Conservation (phyloP, 768 basidiomycete species). For the Kwoniella heveanensis region DNA sequence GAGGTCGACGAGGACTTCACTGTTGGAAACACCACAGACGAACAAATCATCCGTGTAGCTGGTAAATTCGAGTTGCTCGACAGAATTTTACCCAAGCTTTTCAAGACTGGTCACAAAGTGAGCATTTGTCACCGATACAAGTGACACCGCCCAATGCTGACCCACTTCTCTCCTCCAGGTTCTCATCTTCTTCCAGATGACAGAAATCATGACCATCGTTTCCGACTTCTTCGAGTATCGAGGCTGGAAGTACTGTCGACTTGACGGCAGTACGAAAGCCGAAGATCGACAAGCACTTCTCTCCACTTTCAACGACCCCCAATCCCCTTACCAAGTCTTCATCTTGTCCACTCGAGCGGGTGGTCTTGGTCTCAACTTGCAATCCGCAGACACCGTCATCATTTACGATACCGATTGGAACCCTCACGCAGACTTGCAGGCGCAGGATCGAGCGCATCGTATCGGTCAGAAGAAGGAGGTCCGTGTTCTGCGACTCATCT, state of each 20-base stretch:
- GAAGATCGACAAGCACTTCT: constrained; percentile 89
- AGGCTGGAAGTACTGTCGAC: constrained; percentile 81
- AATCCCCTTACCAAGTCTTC: constrained; percentile 86
- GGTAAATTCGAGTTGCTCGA: constrained; percentile 93
- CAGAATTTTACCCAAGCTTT: constrained; percentile 92
- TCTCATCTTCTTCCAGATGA: constrained; percentile 99
- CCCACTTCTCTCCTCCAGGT: constrained; percentile 61
- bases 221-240: constrained; percentile 89
- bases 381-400: constrained; percentile 94
- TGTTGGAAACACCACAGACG: constrained; percentile 76
- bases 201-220: constrained; percentile 98
- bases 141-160: neutral
- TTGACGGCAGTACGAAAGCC: constrained; percentile 96
- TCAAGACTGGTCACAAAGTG: constrained; percentile 85
- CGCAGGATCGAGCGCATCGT: constrained; percentile 99
- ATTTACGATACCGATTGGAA: constrained; percentile 74
- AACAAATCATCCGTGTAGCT: constrained; percentile 78
- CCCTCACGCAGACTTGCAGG: constrained; percentile 97
- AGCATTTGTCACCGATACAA: constrained; percentile 28
- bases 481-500: constrained; percentile 92
- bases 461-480: constrained; percentile 99
- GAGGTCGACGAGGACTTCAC: constrained; percentile 93
- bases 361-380: constrained; percentile 90
- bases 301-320: constrained; percentile 81
- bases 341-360: constrained; percentile 91